Percentiles rank a stretch among this genome's conserved stretches.
Evolutionary conservation across 805 yeast genomes (phyloP).

Genomic region (Huiozyma naganishii): DNA sequence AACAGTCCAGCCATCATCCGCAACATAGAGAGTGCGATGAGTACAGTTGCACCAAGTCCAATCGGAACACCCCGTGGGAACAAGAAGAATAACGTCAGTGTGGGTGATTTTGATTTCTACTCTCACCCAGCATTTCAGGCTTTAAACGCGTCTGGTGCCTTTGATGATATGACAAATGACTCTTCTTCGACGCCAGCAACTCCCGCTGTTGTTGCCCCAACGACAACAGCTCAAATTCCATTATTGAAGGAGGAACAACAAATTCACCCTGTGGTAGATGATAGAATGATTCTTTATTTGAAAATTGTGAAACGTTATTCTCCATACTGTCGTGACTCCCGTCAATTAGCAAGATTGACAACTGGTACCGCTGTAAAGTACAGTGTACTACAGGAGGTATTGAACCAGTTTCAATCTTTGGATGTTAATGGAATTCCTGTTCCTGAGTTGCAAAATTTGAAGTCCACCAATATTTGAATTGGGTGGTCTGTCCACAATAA

Average conservation of each 20-base stretch:
- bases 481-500: background rate
- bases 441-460: slow-evolving; percentile 32
- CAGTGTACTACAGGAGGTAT: slow-evolving; percentile 30
- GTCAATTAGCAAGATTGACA: slow-evolving; percentile 36
- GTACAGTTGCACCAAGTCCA: slow-evolving; percentile 7
- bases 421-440: slow-evolving; percentile 32
- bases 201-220: slow-evolving; percentile 6
- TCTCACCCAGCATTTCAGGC: slow-evolving; percentile 31
- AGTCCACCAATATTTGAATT: slow-evolving; percentile 14
- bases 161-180: slow-evolving; percentile 22
- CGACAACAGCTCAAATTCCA: slow-evolving; percentile 2
- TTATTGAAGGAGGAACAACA: slow-evolving; percentile 5
- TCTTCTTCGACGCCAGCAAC: slow-evolving; percentile 7
- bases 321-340: slow-evolving; percentile 36
- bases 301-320: slow-evolving; percentile 43
- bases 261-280: slow-evolving; percentile 15
- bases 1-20: slow-evolving; percentile 3
- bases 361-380: slow-evolving; percentile 36
- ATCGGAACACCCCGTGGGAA: slow-evolving; percentile 6
- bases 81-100: slow-evolving; percentile 2
- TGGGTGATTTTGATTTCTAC: slow-evolving; percentile 15
- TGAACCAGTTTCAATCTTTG: slow-evolving; percentile 29
- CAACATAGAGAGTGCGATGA: slow-evolving; percentile 2
- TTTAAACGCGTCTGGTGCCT: slow-evolving; percentile 30
- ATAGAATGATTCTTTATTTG: slow-evolving; percentile 44